Conservation (phyloP, 2,329 filamentous ascomycete species). For the Talaromyces islandicus region DNA sequence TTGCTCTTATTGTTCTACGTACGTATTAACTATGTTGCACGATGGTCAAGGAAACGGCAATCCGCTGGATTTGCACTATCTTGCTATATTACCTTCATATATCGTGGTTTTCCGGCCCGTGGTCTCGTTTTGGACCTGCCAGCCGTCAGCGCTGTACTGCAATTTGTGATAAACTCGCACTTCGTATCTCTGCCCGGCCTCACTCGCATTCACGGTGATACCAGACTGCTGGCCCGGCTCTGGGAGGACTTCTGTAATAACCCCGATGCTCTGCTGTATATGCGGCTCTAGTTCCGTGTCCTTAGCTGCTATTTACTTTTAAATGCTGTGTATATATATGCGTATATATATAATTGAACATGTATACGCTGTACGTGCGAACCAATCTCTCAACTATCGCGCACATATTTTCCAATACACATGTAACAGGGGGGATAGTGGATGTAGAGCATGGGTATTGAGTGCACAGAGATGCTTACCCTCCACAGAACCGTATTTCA, state of each 20-base stretch:
- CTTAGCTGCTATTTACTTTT: background rate
- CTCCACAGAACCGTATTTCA: background rate
- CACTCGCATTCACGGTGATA: background rate
- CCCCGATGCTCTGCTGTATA: background rate
- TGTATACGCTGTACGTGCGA: too few species aligned
- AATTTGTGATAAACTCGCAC: background rate
- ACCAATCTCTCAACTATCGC: too few species aligned
- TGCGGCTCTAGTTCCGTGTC: background rate
- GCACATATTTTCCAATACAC: too few species aligned
- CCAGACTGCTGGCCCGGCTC: background rate
- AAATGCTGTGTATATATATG: background rate
- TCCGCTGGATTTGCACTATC: background rate
- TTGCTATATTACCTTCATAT: background rate
- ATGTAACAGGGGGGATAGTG: too few species aligned
- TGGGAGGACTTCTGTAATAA: background rate
- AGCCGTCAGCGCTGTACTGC: background rate
- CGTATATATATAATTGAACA: too few species aligned
- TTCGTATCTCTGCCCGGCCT: background rate
- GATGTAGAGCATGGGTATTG: background rate
- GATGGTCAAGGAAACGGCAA: background rate
- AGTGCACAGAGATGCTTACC: background rate
- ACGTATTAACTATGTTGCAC: too few species aligned
- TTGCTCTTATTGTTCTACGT: too few species aligned
- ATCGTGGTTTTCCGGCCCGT: background rate
- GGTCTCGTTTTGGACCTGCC: conserved; percentile 1